These are phyloP conservation scores for Lotus japonicus DNA, from an alignment of 306 rosid species.

Conservation along the genomic window DNA sequence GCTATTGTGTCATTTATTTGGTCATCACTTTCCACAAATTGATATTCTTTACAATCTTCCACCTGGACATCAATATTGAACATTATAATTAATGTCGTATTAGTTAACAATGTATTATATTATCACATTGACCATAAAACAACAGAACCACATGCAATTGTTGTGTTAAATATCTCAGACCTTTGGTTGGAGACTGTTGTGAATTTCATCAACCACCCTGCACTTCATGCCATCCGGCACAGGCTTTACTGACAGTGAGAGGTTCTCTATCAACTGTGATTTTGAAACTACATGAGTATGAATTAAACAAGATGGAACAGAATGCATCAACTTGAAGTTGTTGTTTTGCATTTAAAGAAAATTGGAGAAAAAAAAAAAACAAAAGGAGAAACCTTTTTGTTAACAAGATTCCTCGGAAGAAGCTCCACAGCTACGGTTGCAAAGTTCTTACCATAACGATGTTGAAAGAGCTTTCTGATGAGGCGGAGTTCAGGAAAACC, in stretches of 20 bases:
- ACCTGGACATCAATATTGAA: conserved; percentile 20
- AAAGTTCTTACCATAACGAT: conserved; percentile 57
- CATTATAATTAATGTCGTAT: neutral
- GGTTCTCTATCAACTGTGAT: conserved; percentile 49
- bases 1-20: conserved; percentile 14
- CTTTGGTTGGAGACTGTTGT: conserved; percentile 36
- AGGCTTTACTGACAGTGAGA: conserved; percentile 28
- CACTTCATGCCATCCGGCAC: conserved; percentile 48
- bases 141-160: neutral
- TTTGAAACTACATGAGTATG: conserved; percentile 13
- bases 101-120: neutral
- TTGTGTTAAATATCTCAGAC: neutral
- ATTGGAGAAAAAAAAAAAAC: neutral
- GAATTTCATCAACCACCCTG: conserved; percentile 49
- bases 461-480: conserved; percentile 58
- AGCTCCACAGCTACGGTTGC: conserved; percentile 49
- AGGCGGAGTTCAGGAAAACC: conserved; percentile 68
- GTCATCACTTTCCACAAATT: conserved; percentile 13
- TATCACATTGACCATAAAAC: too few species aligned
- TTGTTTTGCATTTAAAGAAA: neutral
- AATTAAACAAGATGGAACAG: neutral
- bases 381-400: conserved; percentile 36
- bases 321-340: too few species aligned
- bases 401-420: conserved; percentile 60
- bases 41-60: conserved; percentile 27